Evolutionary conservation across 2,329 filamentous ascomycete genomes (phyloP), one percentile per base, ranked within the genome.

Genomic region (Penicillium fuscoglaucum): DNA sequence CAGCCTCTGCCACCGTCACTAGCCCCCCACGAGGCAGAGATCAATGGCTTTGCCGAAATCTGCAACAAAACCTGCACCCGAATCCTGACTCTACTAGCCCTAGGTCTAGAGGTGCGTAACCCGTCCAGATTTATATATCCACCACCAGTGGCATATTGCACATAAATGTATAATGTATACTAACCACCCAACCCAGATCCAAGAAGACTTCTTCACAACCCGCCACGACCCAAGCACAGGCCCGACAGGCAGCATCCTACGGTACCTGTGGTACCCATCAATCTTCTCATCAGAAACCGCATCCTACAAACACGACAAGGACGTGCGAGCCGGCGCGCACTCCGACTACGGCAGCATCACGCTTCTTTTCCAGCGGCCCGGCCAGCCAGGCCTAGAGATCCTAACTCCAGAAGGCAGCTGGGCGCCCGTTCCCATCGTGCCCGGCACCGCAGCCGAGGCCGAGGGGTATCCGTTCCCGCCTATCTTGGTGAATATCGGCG

Each of bases 261-360:
- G 90, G 31, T 81, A 90, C 64, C 84, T 97, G 1, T 85, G 87
- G 75, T 93, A 91, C 75, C 90, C 89, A 0, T 82, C 85, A 1
- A 78, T 81, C 8, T 66, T 66, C 58, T 86, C 66, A 66, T 80
- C 35, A 52, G 69, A 61, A 69, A 78, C 55, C 62, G 68, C 73
- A 45, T 70, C 76, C 51, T 80, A 80, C 67, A 69, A 80, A 45
- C 80, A 81, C 6, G 74, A 76, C 39, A 76, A 80, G 19, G 90
- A 93, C 69, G 85, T 97, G 60, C 88, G 93, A 29, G 93, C 93
- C 7, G 95, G 93, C 57, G 92, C 93, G 0, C 93, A 98, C 75
- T 93, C 90, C 5, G 93, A 97, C 78, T 96, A 96, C 76, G 85
- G 85, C 33, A 83, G 79, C 55, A 70, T 89, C 49, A 89, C 86